Base-by-base conservation (phyloP, 441 rosid genomes). In the Populus hybrid region DNA sequence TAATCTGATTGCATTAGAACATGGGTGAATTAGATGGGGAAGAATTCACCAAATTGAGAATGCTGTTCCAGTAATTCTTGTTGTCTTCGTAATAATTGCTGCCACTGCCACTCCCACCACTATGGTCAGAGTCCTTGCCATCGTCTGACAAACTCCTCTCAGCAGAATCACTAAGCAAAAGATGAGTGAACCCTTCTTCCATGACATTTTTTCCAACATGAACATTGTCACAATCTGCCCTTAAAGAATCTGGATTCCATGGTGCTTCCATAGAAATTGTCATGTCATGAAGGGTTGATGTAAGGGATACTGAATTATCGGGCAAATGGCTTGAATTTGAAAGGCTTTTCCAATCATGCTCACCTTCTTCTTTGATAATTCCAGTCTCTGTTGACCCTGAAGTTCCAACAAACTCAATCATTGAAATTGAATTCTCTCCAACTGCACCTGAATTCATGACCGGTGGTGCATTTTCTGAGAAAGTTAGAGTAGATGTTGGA, bases 51-150 rank as follows among this genome's bases (percentile, higher is more conserved):
- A 93, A 86, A 85, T 89, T 91, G 78, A 96, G 98, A 84, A 96
- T 96, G 76, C 90, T 94, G 73, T 92, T 93, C 99, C 99, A 96
- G 73, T 96, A 96, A 80, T 91, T 93, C 91, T 94, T 96, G 83
- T 92, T 94, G 79, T 95, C 99, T 78, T 91, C 97, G 28, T 88
- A 88, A 82, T 82, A 86, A 50, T 91, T 92, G 73, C 85, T 77
- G n/a, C 85, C 82, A 34, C 79, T 77, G 20, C 85, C 86, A 30
- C 32, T 30, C 9, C 86, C 87, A 30, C 86, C 81, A 8, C 82
- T 76, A 36, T 80, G 77, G 20, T 82, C 90, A 0, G 91, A 85
- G 35, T 86, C 82, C 64, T 87, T 81, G 14, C 86, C 84, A 21
- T 86, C 63, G 4, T 86, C 88, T 0, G 91, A 86, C 59, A 88